Evolutionary conservation across 148 eudicot genomes (phyloP), one percentile per base, ranked within the genome.

Genomic region (Camellia granthamiana): DNA sequence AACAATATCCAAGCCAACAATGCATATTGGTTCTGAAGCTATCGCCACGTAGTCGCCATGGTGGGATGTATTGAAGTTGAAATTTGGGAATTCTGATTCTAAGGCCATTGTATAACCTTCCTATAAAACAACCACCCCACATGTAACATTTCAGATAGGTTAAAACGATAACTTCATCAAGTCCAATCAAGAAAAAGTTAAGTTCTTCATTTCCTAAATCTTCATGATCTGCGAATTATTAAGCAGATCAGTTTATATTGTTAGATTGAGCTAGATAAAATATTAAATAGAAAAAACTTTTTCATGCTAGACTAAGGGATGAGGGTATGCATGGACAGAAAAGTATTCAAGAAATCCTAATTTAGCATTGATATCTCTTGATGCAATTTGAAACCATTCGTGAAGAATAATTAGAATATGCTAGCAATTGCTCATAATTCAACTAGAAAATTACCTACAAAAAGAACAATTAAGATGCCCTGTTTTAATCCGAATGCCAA

Each of bases 31-130:
- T 81, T 94, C 97, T 60, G 98, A 94, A 51, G 98, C 97, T 84
- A 94, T 94, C 10, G 93, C 98, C 72, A 94, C 98, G 49, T 86
- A 89, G 74, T 94, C 91, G 78, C 97, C 98, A 75, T 94, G 94
- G 79, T 94, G 98, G 75, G 95, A 92, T 68, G 84, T 92, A 83
- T 87, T 94, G 77, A 90, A 94, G 83, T 94, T 94, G 85, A 91
- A 92, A 85, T 94, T 94, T 59, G 91, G 97, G 83, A 88, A 86
- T 68, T 76, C 74, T 14, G 58, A 86, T 68, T 76, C 74, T 14
- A 52, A 74, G 38, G 83, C 81, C 83, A 46, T 21, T 56, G 82
- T 67, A 76, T 87, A 83, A 43, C 23, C 76, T 16, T 82, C 92
- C 98, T 94, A 82, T 54, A 76, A 77, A 43, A 68, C 38, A 73